Evolutionary conservation across 148 eudicot genomes (phyloP).

Genomic region (Nepenthes gracilis): DNA sequence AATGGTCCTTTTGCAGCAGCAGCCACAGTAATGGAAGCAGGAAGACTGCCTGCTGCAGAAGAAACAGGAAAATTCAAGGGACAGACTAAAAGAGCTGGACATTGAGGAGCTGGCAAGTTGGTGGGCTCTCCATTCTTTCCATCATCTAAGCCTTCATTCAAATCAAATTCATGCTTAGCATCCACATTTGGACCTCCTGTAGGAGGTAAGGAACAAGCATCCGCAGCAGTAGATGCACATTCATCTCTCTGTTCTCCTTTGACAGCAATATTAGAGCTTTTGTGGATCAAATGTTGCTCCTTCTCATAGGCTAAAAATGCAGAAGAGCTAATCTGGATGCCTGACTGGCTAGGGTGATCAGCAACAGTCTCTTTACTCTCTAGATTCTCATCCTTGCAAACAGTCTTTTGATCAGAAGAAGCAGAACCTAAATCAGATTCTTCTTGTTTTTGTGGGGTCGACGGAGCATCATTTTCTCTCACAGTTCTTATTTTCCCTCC

Average conservation of each 20-base stretch:
- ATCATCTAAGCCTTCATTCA: constrained; percentile 75
- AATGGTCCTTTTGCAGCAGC: constrained; percentile 69
- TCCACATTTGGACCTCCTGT: constrained; percentile 20
- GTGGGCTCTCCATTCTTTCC: constrained; percentile 40
- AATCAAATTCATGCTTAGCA: constrained; percentile 48
- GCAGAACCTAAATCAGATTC: constrained; percentile 4
- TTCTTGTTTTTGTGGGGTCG: constrained; percentile 12
- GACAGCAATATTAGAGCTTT: constrained; percentile 10
- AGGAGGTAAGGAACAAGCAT: constrained; percentile 13
- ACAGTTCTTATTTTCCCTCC: constrained; percentile 8
- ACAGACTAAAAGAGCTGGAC: constrained; percentile 17
- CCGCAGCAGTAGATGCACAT: constrained; percentile 11
- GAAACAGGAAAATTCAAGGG: constrained; percentile 21
- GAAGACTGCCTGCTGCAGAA: constrained; percentile 17
- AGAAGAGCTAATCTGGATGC: background rate
- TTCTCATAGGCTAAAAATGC: background rate
- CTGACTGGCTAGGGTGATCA: background rate
- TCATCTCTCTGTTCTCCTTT: constrained; percentile 13
- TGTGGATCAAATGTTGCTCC: constrained; percentile 10
- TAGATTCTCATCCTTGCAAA: constrained; percentile 9
- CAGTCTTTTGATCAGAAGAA: constrained; percentile 11
- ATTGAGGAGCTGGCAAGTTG: constrained; percentile 12
- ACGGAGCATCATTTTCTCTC: constrained; percentile 4
- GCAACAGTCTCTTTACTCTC: constrained; percentile 14
- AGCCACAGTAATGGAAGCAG: constrained; percentile 49